Evolutionary conservation across 2,329 filamentous ascomycete species (phyloP).

Genomic region (Aspergillus tubingensis): DNA sequence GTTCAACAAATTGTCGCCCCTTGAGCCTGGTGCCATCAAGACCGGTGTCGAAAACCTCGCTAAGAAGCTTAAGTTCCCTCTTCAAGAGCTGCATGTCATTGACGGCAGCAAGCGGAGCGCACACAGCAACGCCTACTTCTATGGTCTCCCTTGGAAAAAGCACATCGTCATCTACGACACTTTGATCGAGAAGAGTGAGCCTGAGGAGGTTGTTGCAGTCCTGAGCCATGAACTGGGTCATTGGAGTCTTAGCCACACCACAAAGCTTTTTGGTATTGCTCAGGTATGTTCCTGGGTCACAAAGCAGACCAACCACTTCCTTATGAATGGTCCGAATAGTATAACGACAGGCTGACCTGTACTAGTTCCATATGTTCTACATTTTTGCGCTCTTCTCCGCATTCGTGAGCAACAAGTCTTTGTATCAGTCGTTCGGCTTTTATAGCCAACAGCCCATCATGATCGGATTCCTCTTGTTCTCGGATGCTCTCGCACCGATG

Average conservation of each 20-base stretch:
- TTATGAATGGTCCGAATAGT: too few species aligned
- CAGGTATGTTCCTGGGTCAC: slow-evolving; percentile 60
- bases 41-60: slow-evolving; percentile 82
- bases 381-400: slow-evolving; percentile 95
- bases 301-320: slow-evolving; percentile 1
- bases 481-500: slow-evolving; percentile 90
- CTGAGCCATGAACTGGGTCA: slow-evolving; percentile 95
- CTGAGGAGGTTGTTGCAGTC: slow-evolving; percentile 90
- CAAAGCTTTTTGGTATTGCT: slow-evolving; percentile 81
- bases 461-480: slow-evolving; percentile 96
- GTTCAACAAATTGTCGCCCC: slow-evolving; percentile 96
- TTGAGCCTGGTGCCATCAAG: slow-evolving; percentile 86
- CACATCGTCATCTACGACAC: slow-evolving; percentile 99
- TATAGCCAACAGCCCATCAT: slow-evolving; percentile 81
- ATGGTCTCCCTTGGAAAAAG: slow-evolving; percentile 98
- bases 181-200: slow-evolving; percentile 89
- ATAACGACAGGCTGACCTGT: slow-evolving; percentile 8
- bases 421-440: slow-evolving; percentile 93
- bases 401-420: slow-evolving; percentile 91
- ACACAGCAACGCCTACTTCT: slow-evolving; percentile 94
- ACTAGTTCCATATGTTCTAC: slow-evolving; percentile 87
- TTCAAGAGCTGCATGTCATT: slow-evolving; percentile 92
- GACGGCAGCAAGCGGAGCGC: slow-evolving; percentile 86
- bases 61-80: slow-evolving; percentile 81
- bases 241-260: slow-evolving; percentile 95